phyloP scores from a whole-genome alignment of 306 rosid genomes.

The Quercus agrifolia region DNA sequence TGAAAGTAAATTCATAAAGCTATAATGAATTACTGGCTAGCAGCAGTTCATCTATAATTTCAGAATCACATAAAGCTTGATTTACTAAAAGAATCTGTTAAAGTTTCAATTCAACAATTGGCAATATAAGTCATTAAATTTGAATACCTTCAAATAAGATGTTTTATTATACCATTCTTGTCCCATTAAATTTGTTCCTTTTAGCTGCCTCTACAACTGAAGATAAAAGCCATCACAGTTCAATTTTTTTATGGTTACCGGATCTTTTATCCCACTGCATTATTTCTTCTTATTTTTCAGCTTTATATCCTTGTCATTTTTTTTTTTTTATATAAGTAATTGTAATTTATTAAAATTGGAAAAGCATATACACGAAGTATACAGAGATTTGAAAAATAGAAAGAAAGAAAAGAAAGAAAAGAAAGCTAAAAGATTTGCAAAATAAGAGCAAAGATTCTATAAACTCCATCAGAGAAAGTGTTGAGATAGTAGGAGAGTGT shows the following conservation, averaged over 20 bases:
- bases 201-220: not conserved
- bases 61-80: not conserved
- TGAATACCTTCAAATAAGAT: not conserved
- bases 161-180: not conserved
- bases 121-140: slow-evolving; percentile 14
- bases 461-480: no score
- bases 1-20: not conserved
- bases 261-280: not conserved
- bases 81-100: not conserved
- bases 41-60: not conserved
- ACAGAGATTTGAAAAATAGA: no score
- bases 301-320: not conserved
- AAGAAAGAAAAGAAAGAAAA: no score
- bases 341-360: no score
- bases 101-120: not conserved
- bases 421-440: no score
- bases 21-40: not conserved
- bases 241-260: not conserved
- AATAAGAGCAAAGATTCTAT: no score
- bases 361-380: no score
- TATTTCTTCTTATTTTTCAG: not conserved
- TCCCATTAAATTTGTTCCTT: not conserved
- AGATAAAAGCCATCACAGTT: not conserved
- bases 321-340: no score
- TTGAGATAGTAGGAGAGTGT: no score